Base-by-base conservation (phyloP, 345 rosid species). In the Alliaria petiolata region DNA sequence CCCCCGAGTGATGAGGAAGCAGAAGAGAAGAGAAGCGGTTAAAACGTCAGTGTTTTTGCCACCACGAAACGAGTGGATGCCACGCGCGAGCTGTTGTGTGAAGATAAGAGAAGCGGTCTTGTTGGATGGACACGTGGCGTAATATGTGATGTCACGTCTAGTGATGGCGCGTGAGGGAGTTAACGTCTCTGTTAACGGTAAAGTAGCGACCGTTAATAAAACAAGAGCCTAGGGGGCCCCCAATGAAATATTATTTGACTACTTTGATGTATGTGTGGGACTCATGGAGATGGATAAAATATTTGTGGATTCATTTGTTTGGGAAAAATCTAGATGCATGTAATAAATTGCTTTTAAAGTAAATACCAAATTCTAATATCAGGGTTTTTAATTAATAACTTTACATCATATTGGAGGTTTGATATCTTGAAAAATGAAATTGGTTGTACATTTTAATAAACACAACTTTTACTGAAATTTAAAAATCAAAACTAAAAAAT, bases 161-260 rank as follows among this genome's bases (percentile, higher is more conserved):
- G 1, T 8, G 14, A 44, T 1, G 44, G 77, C 78, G 72, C 72
- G 72, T 74, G 78, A n/a, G 30, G 3, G 0, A 4, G 16, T 56
- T 45, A 34, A 62, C 75, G 50, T 33, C 65, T 34, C 65, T 17
- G 56, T 57, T 70, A 59, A 70, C 74, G 49, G 38, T 69, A 30
- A 42, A 64, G 62, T 42, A 36, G 7, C 36, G 47, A 50, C 59
- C 28, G 11, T 9, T 26, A 42, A 0, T 12, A 0, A 25, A 30
- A 43, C 1, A 2, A 0, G 6, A 15, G 6, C 16, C 12, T 34
- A 10, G 6, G 2, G 10, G 36, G 59, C n/a, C 69, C 57, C 59
- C n/a, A n/a, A n/a, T n/a, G n/a, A n/a, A n/a, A n/a, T n/a, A n/a
- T n/a, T n/a, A n/a, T n/a, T n/a, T n/a, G n/a, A n/a, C n/a, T n/a